Percentiles rank a stretch among this genome's conserved stretches.
phyloP scores from a whole-genome alignment of 2,329 filamentous ascomycete genomes.

The Aspergillus quadricinctus region DNA sequence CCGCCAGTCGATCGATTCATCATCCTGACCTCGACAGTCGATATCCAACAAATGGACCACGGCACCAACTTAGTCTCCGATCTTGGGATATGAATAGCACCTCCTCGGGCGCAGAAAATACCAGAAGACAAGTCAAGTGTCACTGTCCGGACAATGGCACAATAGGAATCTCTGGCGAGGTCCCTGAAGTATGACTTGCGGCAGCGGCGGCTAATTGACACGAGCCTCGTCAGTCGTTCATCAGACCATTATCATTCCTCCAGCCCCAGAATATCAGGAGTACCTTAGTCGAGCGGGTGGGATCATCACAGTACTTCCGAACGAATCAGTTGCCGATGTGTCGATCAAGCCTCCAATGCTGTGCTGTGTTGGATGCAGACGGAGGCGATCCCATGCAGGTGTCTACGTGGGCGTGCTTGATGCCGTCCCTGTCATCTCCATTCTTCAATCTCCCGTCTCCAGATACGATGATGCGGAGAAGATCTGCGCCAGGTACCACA shows the following conservation, averaged over 20 bases:
- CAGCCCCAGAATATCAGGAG: background rate
- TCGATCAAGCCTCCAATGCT: no score
- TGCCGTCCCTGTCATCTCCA: background rate
- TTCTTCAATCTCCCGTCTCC: background rate
- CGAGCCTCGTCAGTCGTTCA: no score
- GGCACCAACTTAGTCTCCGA: background rate
- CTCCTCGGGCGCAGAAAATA: background rate
- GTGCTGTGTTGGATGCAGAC: background rate
- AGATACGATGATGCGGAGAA: background rate
- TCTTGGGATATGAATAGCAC: background rate
- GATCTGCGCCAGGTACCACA: background rate
- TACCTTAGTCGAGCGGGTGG: constrained; percentile 7
- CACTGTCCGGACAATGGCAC: background rate
- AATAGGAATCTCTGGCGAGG: background rate
- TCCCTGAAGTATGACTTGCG: constrained; percentile 5
- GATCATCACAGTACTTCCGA: background rate
- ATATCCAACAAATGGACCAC: background rate
- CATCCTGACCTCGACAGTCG: background rate
- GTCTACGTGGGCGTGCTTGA: background rate
- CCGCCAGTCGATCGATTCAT: background rate
- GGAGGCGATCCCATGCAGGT: background rate
- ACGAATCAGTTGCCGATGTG: background rate
- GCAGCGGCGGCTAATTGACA: constrained; percentile 12
- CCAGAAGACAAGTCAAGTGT: background rate
- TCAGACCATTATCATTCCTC: background rate